phyloP scores from a whole-genome alignment of 2,329 filamentous ascomycete genomes.

The Pseudocercospora musae region DNA sequence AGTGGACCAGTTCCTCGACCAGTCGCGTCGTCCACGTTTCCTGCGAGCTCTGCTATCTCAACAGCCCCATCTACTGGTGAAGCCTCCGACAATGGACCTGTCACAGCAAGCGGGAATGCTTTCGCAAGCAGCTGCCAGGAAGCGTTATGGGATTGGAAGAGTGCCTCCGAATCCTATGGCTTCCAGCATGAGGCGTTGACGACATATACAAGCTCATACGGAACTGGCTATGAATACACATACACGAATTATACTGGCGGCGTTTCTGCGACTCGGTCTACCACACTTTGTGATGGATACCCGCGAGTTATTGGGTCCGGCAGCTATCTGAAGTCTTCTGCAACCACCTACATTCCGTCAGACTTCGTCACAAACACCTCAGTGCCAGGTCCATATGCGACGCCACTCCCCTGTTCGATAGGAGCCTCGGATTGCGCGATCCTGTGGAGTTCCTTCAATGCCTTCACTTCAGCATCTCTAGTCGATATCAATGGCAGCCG shows the following conservation, averaged over 20 bases:
- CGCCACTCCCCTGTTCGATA: constrained; percentile 17
- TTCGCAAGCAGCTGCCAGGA: constrained; percentile 15
- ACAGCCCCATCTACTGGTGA: background rate
- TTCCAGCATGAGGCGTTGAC: background rate
- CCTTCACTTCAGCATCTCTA: background rate
- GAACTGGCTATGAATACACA: background rate
- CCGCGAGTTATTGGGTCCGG: constrained; percentile 20
- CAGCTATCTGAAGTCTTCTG: background rate
- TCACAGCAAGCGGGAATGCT: background rate
- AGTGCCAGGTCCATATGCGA: constrained; percentile 10
- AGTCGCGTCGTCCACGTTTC: background rate
- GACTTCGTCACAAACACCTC: constrained; percentile 10
- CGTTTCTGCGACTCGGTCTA: constrained; percentile 11
- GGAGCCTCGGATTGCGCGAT: constrained; percentile 10
- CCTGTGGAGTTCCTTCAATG: constrained; percentile 10
- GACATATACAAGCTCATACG: constrained; percentile 2
- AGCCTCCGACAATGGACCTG: background rate
- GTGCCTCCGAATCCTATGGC: constrained; percentile 2
- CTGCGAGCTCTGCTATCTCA: background rate
- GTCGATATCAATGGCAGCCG: constrained; percentile 2
- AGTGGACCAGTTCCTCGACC: background rate
- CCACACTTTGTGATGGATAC: constrained; percentile 26
- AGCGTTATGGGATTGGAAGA: constrained; percentile 11
- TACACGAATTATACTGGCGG: background rate
- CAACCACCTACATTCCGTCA: background rate